Evolutionary conservation across 768 basidiomycete species (phyloP).

Genomic region (Austroboletus festivus): DNA sequence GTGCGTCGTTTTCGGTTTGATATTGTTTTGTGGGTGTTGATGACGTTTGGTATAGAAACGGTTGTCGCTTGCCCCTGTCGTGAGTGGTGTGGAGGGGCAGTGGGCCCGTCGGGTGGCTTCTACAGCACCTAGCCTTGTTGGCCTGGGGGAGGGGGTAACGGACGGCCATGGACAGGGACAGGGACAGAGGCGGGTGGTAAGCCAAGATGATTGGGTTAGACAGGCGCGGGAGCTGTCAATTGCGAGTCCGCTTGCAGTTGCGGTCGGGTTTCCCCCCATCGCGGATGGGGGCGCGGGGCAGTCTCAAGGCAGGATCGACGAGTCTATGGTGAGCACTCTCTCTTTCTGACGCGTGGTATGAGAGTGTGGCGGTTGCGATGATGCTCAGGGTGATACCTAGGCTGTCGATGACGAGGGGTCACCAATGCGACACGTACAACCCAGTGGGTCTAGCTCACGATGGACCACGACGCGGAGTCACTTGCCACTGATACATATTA

Average conservation of each 20-base stretch:
- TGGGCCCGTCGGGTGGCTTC: slow-evolving; percentile 33
- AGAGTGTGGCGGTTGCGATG: too few species aligned
- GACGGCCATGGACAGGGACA: too few species aligned
- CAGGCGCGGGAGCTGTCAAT: slow-evolving; percentile 69
- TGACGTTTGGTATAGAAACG: slow-evolving; percentile 50
- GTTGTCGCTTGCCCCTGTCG: slow-evolving; percentile 38
- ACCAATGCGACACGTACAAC: slow-evolving; percentile 10
- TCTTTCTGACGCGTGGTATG: too few species aligned
- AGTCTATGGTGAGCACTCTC: slow-evolving; percentile 48
- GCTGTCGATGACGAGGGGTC: slow-evolving; percentile 25
- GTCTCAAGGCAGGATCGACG: slow-evolving; percentile 35
- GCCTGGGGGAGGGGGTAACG: slow-evolving; percentile 9
- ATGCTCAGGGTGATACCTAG: slow-evolving; percentile 16
- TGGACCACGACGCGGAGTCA: slow-evolving; percentile 14
- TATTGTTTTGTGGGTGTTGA: background rate
- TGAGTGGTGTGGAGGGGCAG: slow-evolving; percentile 17
- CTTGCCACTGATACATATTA: slow-evolving; percentile 25
- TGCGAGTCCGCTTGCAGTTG: slow-evolving; percentile 21
- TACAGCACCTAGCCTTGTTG: slow-evolving; percentile 15
- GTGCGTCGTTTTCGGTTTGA: slow-evolving; percentile 32
- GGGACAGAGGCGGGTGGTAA: slow-evolving; percentile 29
- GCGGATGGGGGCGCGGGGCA: too few species aligned
- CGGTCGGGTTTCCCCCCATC: slow-evolving; percentile 13
- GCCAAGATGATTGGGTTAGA: slow-evolving; percentile 73
- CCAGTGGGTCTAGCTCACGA: slow-evolving; percentile 11